A percentile compares a stretch with the other conserved stretches of the same genome.
phyloP scores from a whole-genome alignment of 2,329 filamentous ascomycete species.

The Fusarium zealandicum region DNA sequence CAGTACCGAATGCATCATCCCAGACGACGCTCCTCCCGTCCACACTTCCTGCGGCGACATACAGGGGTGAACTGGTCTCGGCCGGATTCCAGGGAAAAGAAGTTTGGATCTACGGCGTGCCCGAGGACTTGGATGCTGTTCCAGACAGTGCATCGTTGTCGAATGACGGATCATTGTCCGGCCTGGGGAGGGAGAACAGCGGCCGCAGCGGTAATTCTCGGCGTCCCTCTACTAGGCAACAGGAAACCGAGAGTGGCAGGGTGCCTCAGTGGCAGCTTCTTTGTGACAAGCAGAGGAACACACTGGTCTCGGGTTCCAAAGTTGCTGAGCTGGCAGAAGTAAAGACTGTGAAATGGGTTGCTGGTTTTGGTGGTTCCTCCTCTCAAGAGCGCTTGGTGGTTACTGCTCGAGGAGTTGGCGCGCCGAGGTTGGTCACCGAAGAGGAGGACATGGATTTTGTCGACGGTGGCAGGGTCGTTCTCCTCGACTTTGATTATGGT shows the following conservation, averaged over 20 bases:
- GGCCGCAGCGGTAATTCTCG: conserved; percentile 41
- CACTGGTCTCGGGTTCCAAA: conserved; percentile 72
- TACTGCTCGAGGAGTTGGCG: conserved; percentile 73
- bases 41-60: conserved; percentile 73
- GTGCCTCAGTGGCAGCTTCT: conserved; percentile 74
- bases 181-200: conserved; percentile 44
- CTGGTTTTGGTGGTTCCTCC: conserved; percentile 57
- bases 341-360: conserved; percentile 76
- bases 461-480: conserved; percentile 76
- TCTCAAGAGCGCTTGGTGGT: conserved; percentile 69
- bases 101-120: conserved; percentile 81
- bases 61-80: conserved; percentile 73
- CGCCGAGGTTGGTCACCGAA: conserved; percentile 64
- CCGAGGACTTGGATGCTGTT: conserved; percentile 72
- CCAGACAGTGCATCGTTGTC: conserved; percentile 50
- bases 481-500: conserved; percentile 77
- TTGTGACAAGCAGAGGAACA: conserved; percentile 73
- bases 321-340: conserved; percentile 71
- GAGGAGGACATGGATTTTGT: conserved; percentile 77
- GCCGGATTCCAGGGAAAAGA: conserved; percentile 76
- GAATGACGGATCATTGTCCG: conserved; percentile 35
- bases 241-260: conserved; percentile 44
- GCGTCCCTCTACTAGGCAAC: conserved; percentile 43
- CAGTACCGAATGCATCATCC: conserved; percentile 59
- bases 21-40: conserved; percentile 70